Evolutionary conservation across 2,329 filamentous ascomycete genomes (phyloP).

Genomic region (Tolypocladium capitatum): DNA sequence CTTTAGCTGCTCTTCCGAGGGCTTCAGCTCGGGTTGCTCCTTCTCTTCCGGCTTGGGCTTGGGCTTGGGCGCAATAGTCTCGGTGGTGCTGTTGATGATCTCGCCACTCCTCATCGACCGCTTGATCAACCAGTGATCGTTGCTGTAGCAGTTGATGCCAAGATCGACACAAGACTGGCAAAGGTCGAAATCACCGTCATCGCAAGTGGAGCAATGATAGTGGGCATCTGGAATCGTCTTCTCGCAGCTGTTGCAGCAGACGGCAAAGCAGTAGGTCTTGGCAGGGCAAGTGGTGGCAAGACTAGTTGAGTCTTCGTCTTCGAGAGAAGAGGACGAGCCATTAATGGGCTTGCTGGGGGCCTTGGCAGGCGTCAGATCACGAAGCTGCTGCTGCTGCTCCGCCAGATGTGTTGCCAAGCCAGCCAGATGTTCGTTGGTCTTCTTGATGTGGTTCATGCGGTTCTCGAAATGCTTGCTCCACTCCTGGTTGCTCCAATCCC

Average conservation of each 20-base stretch:
- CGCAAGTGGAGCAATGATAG: constrained; percentile 90
- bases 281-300: neutral
- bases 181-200: constrained; percentile 87
- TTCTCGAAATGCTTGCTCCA: constrained; percentile 12
- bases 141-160: constrained; percentile 64
- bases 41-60: constrained; percentile 17
- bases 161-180: constrained; percentile 66
- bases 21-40: constrained; percentile 8
- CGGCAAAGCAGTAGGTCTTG: constrained; percentile 44
- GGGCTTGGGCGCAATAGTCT: constrained; percentile 57
- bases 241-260: constrained; percentile 90
- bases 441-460: constrained; percentile 14
- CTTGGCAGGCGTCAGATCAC: neutral
- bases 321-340: neutral
- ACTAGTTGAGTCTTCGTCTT: neutral
- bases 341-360: neutral
- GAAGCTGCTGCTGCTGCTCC: constrained; percentile 1
- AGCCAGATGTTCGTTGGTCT: constrained; percentile 7
- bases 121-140: constrained; percentile 90
- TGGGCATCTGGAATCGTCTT: constrained; percentile 65
- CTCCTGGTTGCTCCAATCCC: constrained; percentile 10
- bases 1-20: constrained; percentile 7
- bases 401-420: constrained; percentile 2
- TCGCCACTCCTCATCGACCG: constrained; percentile 65
- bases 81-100: constrained; percentile 75